Evolutionary conservation across 1,284 basidiomycete genomes (phyloP), one percentile per base, ranked within the genome.

Genomic region (Melampsora larici-populina): DNA sequence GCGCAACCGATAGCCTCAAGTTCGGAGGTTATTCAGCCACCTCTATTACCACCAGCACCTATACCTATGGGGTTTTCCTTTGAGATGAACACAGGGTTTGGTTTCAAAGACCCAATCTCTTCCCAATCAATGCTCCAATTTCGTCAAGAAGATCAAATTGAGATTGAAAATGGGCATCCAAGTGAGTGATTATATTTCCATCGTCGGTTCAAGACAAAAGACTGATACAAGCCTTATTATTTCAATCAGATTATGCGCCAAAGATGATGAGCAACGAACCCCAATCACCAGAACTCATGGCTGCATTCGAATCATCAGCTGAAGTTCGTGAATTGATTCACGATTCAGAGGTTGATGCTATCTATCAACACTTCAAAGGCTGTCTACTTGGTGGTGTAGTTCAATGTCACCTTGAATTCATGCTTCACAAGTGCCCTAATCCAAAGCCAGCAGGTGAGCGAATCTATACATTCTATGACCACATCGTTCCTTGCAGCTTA

Each of bases 391-490:
- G 60, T 48, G 65, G 46, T 11, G 58, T 65, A 29, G 67, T 64
- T 26, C 73, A 76, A 69, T 64, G 63, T 29, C 73, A 76, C 48
- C 55, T 76, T 46, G 46, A 76, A 67, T 76, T 76, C n/a, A 67
- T 76, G 17, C 66, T 76, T 29, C 51, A 36, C 33, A 49, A 76
- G 63, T 74, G 66, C 24, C 71, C 71, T 26, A 74, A 74, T 36
- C 48, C 15, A 29, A 31, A 66, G n/a, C 43, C 24, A 65, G 21
- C 63, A 51, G 71, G 71, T 74, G 33, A 31, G 55, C 55, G 13
- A 60, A n/a, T 64, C 46, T 3, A 66, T 2, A n/a, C 43, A 36
- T 49, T 72, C n/a, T 9, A 15, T 43, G 15, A 43, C 11, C 43
- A 13, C 1, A 9, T 15, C 15, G 13, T 43, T 43, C 43, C 43